Conservation (phyloP, 1,284 basidiomycete genomes). For the Xerocomus amazonicus region DNA sequence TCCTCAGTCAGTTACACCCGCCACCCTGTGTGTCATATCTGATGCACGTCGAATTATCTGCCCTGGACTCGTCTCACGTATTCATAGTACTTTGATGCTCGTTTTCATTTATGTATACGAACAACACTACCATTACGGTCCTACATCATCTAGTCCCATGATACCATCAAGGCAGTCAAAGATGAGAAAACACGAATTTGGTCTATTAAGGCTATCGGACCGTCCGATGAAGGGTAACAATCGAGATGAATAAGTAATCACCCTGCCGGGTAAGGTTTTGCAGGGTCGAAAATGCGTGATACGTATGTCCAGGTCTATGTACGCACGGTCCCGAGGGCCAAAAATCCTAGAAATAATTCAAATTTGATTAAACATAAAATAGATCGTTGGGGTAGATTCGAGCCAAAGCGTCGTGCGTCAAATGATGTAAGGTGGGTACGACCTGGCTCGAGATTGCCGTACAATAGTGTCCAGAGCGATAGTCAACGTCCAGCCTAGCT, state of each 20-base stretch:
- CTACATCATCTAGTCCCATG: neutral
- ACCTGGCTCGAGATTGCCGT: neutral
- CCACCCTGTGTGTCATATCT: too few relatives aligned
- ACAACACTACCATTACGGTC: neutral
- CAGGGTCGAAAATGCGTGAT: neutral
- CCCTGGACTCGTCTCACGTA: too few relatives aligned
- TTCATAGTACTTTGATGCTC: neutral
- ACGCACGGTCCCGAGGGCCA: constrained; percentile 17
- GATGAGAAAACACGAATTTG: neutral
- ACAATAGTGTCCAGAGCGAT: constrained; percentile 10
- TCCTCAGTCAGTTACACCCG: too few relatives aligned
- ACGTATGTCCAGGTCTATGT: constrained; percentile 5
- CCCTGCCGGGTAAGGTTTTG: too few relatives aligned
- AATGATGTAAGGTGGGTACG: constrained; percentile 15
- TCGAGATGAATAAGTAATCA: too few relatives aligned
- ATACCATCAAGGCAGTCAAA: constrained; percentile 10
- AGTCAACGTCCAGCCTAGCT: constrained; percentile 29
- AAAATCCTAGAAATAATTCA: constrained; percentile 11
- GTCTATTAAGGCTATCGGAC: too few relatives aligned
- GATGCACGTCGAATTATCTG: too few relatives aligned
- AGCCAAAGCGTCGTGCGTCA: constrained; percentile 8
- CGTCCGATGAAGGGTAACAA: too few relatives aligned
- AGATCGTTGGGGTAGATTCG: constrained; percentile 10
- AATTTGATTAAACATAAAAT: constrained; percentile 24
- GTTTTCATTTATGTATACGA: neutral